These are phyloP conservation scores for Apiotrichum akiyoshidainum DNA, from an alignment of 1,284 basidiomycete species.

Conservation along the genomic window DNA sequence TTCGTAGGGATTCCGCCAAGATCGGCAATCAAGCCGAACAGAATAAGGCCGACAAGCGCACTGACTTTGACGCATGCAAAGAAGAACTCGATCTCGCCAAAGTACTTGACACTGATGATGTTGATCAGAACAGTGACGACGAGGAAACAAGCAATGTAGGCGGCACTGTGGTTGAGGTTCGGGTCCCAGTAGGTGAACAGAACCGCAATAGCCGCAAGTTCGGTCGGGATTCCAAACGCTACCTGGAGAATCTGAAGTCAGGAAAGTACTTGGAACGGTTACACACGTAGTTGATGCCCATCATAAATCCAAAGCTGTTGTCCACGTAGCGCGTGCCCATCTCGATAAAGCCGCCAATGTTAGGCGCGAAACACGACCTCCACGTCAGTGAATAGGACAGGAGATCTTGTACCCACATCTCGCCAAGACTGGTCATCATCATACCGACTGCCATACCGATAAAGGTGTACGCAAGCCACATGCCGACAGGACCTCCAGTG, in stretches of 20 bases:
- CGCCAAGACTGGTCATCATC: slow-evolving; percentile 13
- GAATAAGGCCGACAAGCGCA: slow-evolving; percentile 55
- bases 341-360: slow-evolving; percentile 24
- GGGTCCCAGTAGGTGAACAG: slow-evolving; percentile 74
- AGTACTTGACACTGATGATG: slow-evolving; percentile 17
- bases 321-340: slow-evolving; percentile 25
- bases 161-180: slow-evolving; percentile 19
- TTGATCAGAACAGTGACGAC: slow-evolving; percentile 11
- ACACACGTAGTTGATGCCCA: slow-evolving; percentile 22
- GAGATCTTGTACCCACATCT: neutral
- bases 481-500: slow-evolving; percentile 51
- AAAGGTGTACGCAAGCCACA: slow-evolving; percentile 30
- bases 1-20: slow-evolving; percentile 66
- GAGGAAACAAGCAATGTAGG: slow-evolving; percentile 19
- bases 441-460: slow-evolving; percentile 19
- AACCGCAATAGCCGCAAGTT: slow-evolving; percentile 71
- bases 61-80: slow-evolving; percentile 64
- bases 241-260: slow-evolving; percentile 11
- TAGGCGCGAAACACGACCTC: slow-evolving; percentile 16
- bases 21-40: slow-evolving; percentile 66
- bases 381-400: neutral
- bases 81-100: slow-evolving; percentile 58
- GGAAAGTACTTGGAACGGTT: too few species aligned
- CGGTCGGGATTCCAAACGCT: slow-evolving; percentile 51
- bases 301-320: slow-evolving; percentile 22